Evolutionary conservation across 2,329 filamentous ascomycete genomes (phyloP), one percentile per base, ranked within the genome.

Genomic region (Chaetoscypha palmicola): DNA sequence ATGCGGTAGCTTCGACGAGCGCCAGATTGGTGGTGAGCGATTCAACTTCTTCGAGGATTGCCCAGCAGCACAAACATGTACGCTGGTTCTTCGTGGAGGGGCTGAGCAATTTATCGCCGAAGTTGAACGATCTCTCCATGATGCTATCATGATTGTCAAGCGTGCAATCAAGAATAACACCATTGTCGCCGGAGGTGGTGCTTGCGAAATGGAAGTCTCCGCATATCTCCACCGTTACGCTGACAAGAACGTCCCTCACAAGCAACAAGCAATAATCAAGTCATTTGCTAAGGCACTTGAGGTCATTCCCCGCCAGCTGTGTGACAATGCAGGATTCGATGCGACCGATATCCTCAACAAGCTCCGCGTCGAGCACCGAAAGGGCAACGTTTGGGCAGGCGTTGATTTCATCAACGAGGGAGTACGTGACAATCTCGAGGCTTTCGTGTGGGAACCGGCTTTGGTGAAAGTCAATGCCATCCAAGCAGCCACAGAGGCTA

Each of bases 141-240:
- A 98, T 62, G 92, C 92, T 58, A 97, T 98, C 68, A 98, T 98
- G 92, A 95, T 98, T 61, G 92, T 98, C 63, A 97, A 97, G 79
- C 89, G 94, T 50, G 88, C 92, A 21, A 88, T 97, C 67, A 88
- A 87, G 72, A 94, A 97, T 74, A 83, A 83, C 62, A 86, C 79
- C 63, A 95, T 98, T 54, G 92, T 98, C 20, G 92, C 90, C 35
- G 92, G 92, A 58, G 92, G 92, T 58, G 92, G 92, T 64, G 91
- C 92, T 14, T 81, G 76, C 59, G 92, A 98, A 74, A 97, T 98
- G 91, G 92, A 97, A 66, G 68, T 97, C 41, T 96, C 90, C 5
- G 85, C 89, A 30, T 94, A 95, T 69, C 79, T 98, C 52, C 90
- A 96, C 73, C 76, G 78, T 57, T 96, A 85, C 60, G 92, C 94